phyloP scores from a whole-genome alignment of 2,329 filamentous ascomycete genomes.

The Didymella arachidicola region DNA sequence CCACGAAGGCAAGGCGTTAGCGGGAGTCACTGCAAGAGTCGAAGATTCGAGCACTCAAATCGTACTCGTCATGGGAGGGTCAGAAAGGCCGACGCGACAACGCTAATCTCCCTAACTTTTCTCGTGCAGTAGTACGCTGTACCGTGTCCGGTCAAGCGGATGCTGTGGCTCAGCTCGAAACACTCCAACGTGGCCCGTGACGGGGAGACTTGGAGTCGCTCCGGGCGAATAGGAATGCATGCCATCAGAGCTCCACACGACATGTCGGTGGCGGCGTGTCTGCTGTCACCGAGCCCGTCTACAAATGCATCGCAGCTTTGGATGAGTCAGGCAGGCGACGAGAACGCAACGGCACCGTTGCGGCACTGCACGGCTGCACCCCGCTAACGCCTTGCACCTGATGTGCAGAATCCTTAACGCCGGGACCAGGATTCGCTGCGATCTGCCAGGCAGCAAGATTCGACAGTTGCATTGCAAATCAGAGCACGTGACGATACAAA shows the following conservation, averaged over 20 bases:
- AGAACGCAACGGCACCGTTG: slow-evolving; percentile 34
- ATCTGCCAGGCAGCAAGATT: slow-evolving; percentile 2
- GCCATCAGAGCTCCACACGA: slow-evolving; percentile 1
- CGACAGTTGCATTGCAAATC: background rate
- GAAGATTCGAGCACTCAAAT: slow-evolving; percentile 39
- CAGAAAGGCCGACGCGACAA: slow-evolving; percentile 23
- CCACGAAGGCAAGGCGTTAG: slow-evolving; percentile 37
- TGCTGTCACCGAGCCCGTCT: slow-evolving; percentile 31
- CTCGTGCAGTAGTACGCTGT: slow-evolving; percentile 29
- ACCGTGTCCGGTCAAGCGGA: slow-evolving; percentile 23
- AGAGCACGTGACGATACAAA: slow-evolving; percentile 21
- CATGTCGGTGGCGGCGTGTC: slow-evolving; percentile 33
- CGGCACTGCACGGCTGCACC: slow-evolving; percentile 15
- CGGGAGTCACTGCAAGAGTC: slow-evolving; percentile 31
- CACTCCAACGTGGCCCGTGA: slow-evolving; percentile 4
- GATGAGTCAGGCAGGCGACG: slow-evolving; percentile 37
- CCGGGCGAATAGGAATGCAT: slow-evolving; percentile 29
- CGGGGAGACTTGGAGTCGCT: slow-evolving; percentile 26
- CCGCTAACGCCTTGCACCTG: slow-evolving; percentile 26
- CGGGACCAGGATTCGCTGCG: slow-evolving; percentile 1
- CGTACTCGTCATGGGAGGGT: slow-evolving; percentile 35
- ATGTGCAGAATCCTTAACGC: slow-evolving; percentile 26
- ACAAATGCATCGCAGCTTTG: background rate
- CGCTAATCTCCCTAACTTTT: slow-evolving; percentile 29
- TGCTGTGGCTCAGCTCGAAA: slow-evolving; percentile 19